Evolutionary conservation across 225 moss, liverwort and hornwort genomes (phyloP), one percentile per base, ranked within the genome.

Genomic region (Sphagnum tenellum): DNA sequence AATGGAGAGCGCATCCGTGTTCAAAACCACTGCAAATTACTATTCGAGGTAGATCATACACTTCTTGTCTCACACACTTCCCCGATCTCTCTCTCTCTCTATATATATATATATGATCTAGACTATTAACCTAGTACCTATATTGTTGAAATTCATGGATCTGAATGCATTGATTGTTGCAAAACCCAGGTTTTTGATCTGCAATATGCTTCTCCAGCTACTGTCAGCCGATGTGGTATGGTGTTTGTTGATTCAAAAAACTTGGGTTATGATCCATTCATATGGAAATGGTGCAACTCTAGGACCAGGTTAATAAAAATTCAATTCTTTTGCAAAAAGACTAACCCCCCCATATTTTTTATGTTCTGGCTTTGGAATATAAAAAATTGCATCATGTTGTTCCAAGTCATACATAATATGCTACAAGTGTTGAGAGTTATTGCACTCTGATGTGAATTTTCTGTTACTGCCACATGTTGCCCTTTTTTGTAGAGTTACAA

Each of bases 201-300:
- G 67, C 93, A 90, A 50, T 90, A 90, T 64, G 93, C 93, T 54
- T 94, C 93, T 64, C 93, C 90, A 47, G 90, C 93, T 48, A 94
- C 93, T 52, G 79, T 94, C 9, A 90, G 90, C 74, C 72, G 93
- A 64, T 94, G 93, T 66, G 93, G 93, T 0, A 94, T 90, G 93
- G 93, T 94, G 0, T 94, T 90, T 72, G 88, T 94, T 9, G 93
- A 94, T 47, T 80, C 71, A 1, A 94, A 90, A 55, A 94, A 90
- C 49, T 72, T 94, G 66, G 93, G 93, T 3, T 94, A 84, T 50
- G 75, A 86, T 66, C 93, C 93, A 2, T 90, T 73, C 44, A 71
- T 93, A 49, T 94, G 88, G 78, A 94, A 79, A 57, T 90, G 93
- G 93, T 86, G 88, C 64, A 88, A 88, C 10, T 67, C 74, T 46